A percentile compares a stretch with the other conserved stretches of the same genome.
Conservation (phyloP, 106 monocot genomes). For the Acorus gramineus region DNA sequence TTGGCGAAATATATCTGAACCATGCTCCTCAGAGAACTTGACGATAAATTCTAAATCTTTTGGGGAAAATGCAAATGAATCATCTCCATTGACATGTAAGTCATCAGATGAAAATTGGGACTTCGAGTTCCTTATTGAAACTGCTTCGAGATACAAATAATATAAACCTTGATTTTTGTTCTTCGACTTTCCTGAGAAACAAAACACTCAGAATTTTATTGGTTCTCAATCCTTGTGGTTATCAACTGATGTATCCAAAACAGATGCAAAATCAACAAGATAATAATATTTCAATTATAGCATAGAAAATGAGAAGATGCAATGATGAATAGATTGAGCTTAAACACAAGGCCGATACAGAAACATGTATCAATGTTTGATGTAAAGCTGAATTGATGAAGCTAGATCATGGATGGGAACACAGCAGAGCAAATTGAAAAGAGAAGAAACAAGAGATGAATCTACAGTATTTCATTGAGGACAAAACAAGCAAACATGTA, state of each 20-base stretch:
- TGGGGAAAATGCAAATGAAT: slow-evolving; percentile 63
- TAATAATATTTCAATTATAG: too few species aligned
- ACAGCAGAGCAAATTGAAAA: too few species aligned
- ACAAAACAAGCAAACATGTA: background rate
- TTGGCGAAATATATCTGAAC: slow-evolving; percentile 87
- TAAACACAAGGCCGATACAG: too few species aligned
- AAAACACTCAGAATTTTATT: background rate
- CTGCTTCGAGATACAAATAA: slow-evolving; percentile 89
- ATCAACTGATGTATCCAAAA: too few species aligned
- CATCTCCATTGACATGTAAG: slow-evolving; percentile 22
- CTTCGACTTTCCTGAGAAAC: slow-evolving; percentile 76
- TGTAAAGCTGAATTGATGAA: too few species aligned
- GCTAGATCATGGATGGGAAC: too few species aligned
- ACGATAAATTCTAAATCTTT: slow-evolving; percentile 89
- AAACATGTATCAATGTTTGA: too few species aligned
- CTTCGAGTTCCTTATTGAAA: slow-evolving; percentile 84
- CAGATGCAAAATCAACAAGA: too few species aligned
- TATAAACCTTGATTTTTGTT: slow-evolving; percentile 84
- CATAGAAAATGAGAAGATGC: too few species aligned
- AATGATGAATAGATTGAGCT: too few species aligned
- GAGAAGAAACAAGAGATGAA: background rate
- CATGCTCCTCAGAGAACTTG: slow-evolving; percentile 79
- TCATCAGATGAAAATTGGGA: slow-evolving; percentile 57
- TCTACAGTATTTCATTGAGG: background rate
- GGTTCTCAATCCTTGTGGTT: too few species aligned